Evolutionary conservation across 2,329 filamentous ascomycete species (phyloP).

Genomic region (Sarocladium oryzae): DNA sequence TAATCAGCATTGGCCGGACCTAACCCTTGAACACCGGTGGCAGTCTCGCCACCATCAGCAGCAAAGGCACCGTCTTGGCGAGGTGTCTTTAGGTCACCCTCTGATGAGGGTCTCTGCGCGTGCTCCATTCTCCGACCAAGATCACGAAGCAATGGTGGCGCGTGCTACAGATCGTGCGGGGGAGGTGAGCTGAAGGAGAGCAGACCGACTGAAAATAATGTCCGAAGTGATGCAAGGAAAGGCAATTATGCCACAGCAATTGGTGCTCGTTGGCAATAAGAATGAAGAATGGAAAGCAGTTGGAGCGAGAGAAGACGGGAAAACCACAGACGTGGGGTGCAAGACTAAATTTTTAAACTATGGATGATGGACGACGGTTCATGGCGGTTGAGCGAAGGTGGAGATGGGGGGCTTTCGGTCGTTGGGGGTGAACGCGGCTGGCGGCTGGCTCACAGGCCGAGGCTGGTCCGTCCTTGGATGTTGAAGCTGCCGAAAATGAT

Average conservation of each 20-base stretch:
- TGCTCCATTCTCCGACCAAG: neutral
- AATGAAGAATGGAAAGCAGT: neutral
- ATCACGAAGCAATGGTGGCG: slow-evolving; percentile 37
- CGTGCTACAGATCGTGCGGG: slow-evolving; percentile 40
- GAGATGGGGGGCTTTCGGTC: neutral
- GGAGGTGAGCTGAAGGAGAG: slow-evolving; percentile 11
- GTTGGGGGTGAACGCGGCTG: neutral
- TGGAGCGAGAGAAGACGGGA: neutral
- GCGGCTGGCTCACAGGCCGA: too few relatives aligned
- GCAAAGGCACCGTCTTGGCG: neutral
- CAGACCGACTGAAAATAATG: neutral
- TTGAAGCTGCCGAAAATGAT: too few relatives aligned
- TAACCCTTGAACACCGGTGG: neutral
- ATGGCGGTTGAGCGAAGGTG: slow-evolving; percentile 1
- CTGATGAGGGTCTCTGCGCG: neutral
- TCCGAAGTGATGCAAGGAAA: neutral
- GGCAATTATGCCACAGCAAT: neutral
- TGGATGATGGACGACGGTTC: neutral
- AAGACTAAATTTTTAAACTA: neutral
- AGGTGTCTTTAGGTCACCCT: neutral
- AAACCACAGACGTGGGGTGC: neutral
- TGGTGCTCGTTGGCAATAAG: neutral
- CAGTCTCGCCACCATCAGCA: neutral
- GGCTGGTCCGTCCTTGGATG: too few relatives aligned
- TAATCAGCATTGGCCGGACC: slow-evolving; percentile 29